Percentiles rank a stretch among this genome's conserved stretches.
phyloP scores from a whole-genome alignment of 2,329 filamentous ascomycete species.

The Cercospora sp. region DNA sequence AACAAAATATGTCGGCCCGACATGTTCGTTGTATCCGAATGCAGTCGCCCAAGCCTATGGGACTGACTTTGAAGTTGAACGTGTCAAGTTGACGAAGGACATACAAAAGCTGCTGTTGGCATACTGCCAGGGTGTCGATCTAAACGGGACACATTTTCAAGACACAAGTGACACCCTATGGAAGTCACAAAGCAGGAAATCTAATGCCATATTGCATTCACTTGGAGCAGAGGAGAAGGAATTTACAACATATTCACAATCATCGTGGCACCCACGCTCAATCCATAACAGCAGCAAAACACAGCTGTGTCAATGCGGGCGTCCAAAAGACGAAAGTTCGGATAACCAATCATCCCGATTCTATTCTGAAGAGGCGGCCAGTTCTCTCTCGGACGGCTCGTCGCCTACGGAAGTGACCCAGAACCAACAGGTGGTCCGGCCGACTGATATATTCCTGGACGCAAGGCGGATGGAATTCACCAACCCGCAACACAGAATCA shows the following conservation, averaged over 20 bases:
- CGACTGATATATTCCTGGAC: neutral
- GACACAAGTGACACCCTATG: neutral
- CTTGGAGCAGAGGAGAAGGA: neutral
- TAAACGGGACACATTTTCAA: neutral
- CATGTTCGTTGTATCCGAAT: neutral
- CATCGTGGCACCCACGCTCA: neutral
- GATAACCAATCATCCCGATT: neutral
- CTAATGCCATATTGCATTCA: neutral
- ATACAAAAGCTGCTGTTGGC: neutral
- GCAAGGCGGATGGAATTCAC: no score
- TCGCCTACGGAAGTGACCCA: neutral
- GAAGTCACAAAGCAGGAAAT: neutral
- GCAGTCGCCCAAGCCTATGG: neutral
- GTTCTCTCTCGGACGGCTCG: neutral
- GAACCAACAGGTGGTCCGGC: neutral
- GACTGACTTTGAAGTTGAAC: neutral
- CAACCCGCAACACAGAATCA: no score
- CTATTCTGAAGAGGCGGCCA: neutral
- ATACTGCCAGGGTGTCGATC: neutral
- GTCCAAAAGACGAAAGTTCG: neutral
- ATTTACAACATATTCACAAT: neutral
- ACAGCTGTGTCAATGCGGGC: neutral
- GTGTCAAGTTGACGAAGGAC: neutral
- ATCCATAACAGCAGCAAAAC: neutral
- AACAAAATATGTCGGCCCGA: neutral